Percentiles rank a stretch among this genome's conserved stretches.
phyloP scores from a whole-genome alignment of 2,329 filamentous ascomycete species.

The Aspergillus tubingensis region DNA sequence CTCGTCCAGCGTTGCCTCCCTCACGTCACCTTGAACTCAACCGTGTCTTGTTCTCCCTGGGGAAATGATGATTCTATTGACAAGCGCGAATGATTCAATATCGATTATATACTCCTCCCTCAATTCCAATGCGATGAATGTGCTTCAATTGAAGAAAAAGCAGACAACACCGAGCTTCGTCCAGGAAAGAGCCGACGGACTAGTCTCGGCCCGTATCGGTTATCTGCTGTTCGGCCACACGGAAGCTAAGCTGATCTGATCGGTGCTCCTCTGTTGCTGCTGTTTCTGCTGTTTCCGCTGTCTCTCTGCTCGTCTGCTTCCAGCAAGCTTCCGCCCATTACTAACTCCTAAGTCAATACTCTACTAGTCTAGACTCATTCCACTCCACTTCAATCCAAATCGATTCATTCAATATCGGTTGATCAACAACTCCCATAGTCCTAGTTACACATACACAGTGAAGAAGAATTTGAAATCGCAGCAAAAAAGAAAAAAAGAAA shows the following conservation, averaged over 20 bases:
- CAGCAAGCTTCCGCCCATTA: background rate
- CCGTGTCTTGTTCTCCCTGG: background rate
- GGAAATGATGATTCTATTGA: background rate
- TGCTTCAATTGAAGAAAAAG: no score
- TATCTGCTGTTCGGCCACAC: constrained; percentile 36
- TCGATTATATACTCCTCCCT: background rate
- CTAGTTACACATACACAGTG: constrained; percentile 5
- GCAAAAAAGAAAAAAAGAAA: background rate
- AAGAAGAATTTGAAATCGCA: background rate
- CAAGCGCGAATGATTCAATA: no score
- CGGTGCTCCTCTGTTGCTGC: no score
- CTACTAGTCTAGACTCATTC: background rate
- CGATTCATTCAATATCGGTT: background rate
- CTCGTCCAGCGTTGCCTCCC: background rate
- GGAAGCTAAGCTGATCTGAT: constrained; percentile 20
- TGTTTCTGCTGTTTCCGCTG: no score
- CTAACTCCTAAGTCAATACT: background rate
- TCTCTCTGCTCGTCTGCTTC: no score
- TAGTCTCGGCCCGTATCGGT: constrained; percentile 39
- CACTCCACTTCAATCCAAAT: background rate
- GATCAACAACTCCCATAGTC: constrained; percentile 2
- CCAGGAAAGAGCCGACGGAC: constrained; percentile 20
- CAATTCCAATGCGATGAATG: background rate
- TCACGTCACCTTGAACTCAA: constrained; percentile 4
- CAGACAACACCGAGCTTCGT: constrained; percentile 15